Evolutionary conservation across 495 filamentous ascomycete genomes (phyloP).

Genomic region (Hypoxylon fuscum): DNA sequence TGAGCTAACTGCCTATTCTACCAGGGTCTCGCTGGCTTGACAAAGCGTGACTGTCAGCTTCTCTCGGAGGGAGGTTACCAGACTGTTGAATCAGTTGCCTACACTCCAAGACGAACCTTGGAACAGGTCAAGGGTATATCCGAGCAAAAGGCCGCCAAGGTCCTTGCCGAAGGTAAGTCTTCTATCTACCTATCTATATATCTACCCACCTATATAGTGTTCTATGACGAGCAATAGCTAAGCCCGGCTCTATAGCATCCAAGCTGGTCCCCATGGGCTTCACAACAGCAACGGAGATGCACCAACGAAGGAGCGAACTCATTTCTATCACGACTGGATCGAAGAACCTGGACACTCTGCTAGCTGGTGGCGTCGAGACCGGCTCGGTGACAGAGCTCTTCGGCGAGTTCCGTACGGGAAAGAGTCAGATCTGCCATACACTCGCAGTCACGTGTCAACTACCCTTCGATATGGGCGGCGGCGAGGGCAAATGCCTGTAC

Average conservation of each 20-base stretch:
- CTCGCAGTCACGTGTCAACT: constrained; percentile 98
- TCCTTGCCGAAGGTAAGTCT: constrained; percentile 85
- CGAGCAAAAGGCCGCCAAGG: constrained; percentile 91
- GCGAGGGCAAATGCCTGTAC: constrained; percentile 98
- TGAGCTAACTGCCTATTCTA: constrained; percentile 24
- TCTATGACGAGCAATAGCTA: constrained; percentile 11
- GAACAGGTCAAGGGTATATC: constrained; percentile 98
- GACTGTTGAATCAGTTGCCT: constrained; percentile 94
- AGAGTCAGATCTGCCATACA: constrained; percentile 98
- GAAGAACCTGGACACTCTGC: constrained; percentile 93
- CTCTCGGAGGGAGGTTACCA: constrained; percentile 92
- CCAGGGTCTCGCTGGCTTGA: constrained; percentile 83
- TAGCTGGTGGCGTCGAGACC: constrained; percentile 95
- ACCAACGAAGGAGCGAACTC: constrained; percentile 90
- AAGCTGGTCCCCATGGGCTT: constrained; percentile 99
- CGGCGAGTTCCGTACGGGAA: constrained; percentile 97
- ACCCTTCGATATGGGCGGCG: constrained; percentile 98
- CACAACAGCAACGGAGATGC: constrained; percentile 99
- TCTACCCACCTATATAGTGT: neutral
- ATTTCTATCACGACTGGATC: constrained; percentile 98
- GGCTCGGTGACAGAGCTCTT: constrained; percentile 99
- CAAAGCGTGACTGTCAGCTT: constrained; percentile 92
- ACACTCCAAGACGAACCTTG: constrained; percentile 85
- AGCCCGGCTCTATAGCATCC: constrained; percentile 65
- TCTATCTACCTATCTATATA: neutral